A percentile compares a stretch with the other conserved stretches of the same genome.
phyloP scores from a whole-genome alignment of 768 basidiomycete genomes.

The Xerocomellus amylosporus region DNA sequence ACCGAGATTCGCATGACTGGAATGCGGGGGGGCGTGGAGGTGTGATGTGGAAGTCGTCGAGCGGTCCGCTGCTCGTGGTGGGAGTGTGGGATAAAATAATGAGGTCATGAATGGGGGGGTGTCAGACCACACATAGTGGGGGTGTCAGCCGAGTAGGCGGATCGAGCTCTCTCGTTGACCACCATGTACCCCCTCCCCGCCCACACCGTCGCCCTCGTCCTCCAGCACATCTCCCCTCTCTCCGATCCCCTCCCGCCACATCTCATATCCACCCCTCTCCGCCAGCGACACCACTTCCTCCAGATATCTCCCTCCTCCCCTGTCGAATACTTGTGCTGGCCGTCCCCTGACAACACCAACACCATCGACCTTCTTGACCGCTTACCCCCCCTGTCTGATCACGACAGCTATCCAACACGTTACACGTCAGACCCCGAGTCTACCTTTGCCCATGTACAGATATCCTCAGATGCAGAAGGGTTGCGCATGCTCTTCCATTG shows the following conservation, averaged over 20 bases:
- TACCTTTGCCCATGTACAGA: constrained; percentile 53
- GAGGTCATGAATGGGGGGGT: constrained; percentile 8
- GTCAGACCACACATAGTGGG: constrained; percentile 1
- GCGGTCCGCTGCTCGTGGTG: constrained; percentile 2
- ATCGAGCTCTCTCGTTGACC: background rate
- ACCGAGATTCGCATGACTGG: constrained; percentile 31
- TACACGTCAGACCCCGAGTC: constrained; percentile 51
- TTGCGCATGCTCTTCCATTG: constrained; percentile 69
- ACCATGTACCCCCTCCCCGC: constrained; percentile 36
- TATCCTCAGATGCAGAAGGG: constrained; percentile 36
- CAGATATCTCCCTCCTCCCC: constrained; percentile 48
- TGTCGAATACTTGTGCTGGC: constrained; percentile 66
- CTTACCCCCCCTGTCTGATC: constrained; percentile 27
- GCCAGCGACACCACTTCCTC: constrained; percentile 66
- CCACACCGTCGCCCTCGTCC: constrained; percentile 44
- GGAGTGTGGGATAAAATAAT: constrained; percentile 9
- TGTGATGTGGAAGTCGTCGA: background rate
- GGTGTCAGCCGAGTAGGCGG: constrained; percentile 6
- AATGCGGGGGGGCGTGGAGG: background rate
- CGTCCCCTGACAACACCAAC: constrained; percentile 38
- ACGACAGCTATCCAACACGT: constrained; percentile 31
- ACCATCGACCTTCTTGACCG: constrained; percentile 45
- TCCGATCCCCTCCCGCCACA: constrained; percentile 53
- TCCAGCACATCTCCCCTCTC: constrained; percentile 58
- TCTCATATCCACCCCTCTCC: constrained; percentile 56